A percentile compares a stretch with the other conserved stretches of the same genome.
Conservation (phyloP, 768 basidiomycete species). For the Lyophyllum semitale region DNA sequence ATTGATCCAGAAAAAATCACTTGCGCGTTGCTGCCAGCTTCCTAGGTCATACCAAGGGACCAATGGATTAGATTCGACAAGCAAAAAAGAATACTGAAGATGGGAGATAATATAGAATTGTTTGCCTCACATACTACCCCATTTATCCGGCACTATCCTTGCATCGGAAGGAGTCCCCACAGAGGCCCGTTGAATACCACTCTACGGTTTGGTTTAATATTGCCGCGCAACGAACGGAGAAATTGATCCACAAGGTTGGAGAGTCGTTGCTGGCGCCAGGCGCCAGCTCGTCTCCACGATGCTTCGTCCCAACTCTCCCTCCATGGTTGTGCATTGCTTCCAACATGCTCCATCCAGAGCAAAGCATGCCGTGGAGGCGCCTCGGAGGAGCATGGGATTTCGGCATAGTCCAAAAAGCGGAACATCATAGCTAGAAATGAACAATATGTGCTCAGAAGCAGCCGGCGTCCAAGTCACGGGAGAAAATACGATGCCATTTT, state of each 20-base stretch:
- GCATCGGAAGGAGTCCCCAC: slow-evolving; percentile 83
- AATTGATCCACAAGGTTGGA: slow-evolving; percentile 17
- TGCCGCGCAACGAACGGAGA: slow-evolving; percentile 15
- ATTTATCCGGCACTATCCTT: slow-evolving; percentile 68
- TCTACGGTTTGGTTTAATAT: slow-evolving; percentile 42
- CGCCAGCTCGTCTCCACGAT: slow-evolving; percentile 19
- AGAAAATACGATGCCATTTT: slow-evolving; percentile 1
- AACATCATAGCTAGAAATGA: too few species aligned
- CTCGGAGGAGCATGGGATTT: slow-evolving; percentile 17
- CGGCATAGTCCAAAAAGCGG: slow-evolving; percentile 5
- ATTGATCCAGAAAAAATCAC: too few species aligned
- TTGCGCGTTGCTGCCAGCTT: too few species aligned
- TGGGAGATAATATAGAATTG: slow-evolving; percentile 31
- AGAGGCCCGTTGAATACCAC: slow-evolving; percentile 60
- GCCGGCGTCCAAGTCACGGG: background rate
- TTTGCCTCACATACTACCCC: slow-evolving; percentile 87
- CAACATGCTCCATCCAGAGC: slow-evolving; percentile 20
- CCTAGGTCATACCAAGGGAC: too few species aligned
- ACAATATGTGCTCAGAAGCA: background rate
- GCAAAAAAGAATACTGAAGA: background rate
- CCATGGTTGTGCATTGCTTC: background rate
- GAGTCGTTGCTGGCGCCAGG: slow-evolving; percentile 7
- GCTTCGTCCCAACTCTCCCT: slow-evolving; percentile 15
- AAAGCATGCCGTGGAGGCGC: slow-evolving; percentile 17
- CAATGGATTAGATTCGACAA: too few species aligned